phyloP scores from a whole-genome alignment of 2,329 filamentous ascomycete species.

The Pyricularia sp. region DNA sequence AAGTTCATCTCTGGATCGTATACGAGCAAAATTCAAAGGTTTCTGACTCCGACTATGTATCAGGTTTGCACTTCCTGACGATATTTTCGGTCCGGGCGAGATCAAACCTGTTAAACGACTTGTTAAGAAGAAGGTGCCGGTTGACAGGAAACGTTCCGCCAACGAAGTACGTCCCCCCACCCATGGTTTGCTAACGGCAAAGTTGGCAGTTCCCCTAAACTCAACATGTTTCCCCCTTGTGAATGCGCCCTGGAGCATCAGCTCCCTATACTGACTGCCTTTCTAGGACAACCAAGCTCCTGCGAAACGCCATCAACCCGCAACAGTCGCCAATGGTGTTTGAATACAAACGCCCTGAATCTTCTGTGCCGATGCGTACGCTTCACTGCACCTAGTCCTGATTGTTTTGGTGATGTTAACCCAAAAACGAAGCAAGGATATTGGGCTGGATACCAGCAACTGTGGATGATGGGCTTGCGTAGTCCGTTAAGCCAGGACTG shows the following conservation, averaged over 20 bases:
- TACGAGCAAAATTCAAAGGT: neutral
- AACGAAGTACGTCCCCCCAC: constrained; percentile 2
- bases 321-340: neutral
- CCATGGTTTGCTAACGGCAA: neutral
- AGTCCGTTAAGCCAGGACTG: neutral
- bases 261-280: neutral
- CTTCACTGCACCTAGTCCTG: neutral
- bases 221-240: neutral
- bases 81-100: constrained; percentile 78
- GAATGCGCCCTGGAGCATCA: neutral
- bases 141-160: constrained; percentile 6
- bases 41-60: constrained; percentile 5
- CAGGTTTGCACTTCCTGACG: constrained; percentile 77
- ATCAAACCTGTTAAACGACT: constrained; percentile 46
- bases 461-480: neutral
- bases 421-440: neutral
- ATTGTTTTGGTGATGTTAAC: constrained; percentile 1
- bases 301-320: constrained; percentile 2
- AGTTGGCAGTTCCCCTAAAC: neutral
- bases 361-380: neutral
- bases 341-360: neutral
- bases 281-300: constrained; percentile 2
- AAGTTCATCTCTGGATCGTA: constrained; percentile 21
- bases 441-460: neutral
- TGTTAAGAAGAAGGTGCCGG: constrained; percentile 39